Conservation (phyloP, 352 stramenopile species). For the Globisporangium ultimum region DNA sequence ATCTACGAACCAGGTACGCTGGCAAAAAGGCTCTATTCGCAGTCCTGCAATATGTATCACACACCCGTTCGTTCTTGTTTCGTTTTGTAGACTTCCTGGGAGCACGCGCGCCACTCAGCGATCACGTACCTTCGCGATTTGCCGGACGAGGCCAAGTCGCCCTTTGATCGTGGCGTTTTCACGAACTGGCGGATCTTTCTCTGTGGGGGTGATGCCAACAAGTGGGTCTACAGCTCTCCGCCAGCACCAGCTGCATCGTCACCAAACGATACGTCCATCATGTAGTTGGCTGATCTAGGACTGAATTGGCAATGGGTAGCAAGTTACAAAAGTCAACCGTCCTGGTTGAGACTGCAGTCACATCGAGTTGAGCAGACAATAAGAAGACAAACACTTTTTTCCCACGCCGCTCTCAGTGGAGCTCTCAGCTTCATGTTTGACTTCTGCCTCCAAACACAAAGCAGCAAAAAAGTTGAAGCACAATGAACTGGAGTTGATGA, state of each 20-base stretch:
- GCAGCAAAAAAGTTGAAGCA: too few species aligned
- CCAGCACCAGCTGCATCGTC: neutral
- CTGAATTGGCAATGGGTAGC: neutral
- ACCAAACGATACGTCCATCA: constrained; percentile 1
- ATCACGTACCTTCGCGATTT: constrained; percentile 77
- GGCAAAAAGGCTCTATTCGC: too few species aligned
- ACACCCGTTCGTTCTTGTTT: too few species aligned
- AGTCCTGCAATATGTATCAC: too few species aligned
- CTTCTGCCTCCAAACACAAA: too few species aligned
- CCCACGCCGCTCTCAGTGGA: too few species aligned
- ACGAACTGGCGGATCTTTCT: constrained; percentile 69
- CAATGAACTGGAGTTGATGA: too few species aligned
- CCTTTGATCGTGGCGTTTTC: constrained; percentile 56
- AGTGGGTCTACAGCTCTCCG: constrained; percentile 49
- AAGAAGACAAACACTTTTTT: too few species aligned
- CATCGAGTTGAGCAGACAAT: too few species aligned
- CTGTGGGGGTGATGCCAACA: constrained; percentile 39
- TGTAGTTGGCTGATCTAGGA: constrained; percentile 2
- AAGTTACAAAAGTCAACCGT: too few species aligned
- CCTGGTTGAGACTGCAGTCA: too few species aligned
- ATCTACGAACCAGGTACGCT: constrained; percentile 51
- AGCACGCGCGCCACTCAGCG: constrained; percentile 53
- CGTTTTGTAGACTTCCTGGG: constrained; percentile 58
- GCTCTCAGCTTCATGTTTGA: too few species aligned
- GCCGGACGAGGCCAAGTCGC: constrained; percentile 49